A percentile compares a stretch with the other conserved stretches of the same genome.
These are phyloP conservation scores for Mycosarcoma maydis DNA, from an alignment of 1,284 basidiomycete species.

Conservation along the genomic window DNA sequence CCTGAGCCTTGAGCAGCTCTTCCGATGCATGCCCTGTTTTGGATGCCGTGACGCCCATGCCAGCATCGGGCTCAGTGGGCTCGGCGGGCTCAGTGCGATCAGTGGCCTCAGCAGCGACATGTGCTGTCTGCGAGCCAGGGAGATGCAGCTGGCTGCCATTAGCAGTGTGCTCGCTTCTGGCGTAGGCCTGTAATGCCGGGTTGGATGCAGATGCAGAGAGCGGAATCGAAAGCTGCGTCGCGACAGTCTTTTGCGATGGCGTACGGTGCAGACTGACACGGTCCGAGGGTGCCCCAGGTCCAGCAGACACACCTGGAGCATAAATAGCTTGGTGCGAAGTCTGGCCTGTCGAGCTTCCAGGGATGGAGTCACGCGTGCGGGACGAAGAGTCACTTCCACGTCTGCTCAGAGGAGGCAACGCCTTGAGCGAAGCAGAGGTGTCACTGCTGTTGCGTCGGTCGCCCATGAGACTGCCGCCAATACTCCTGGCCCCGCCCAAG, in stretches of 20 bases:
- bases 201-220: conserved; percentile 48
- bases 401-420: conserved; percentile 61
- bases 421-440: conserved; percentile 59
- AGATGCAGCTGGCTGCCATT: conserved; percentile 33
- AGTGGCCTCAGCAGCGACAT: conserved; percentile 13
- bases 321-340: conserved; percentile 56
- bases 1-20: conserved; percentile 26
- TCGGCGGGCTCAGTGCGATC: too few species aligned
- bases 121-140: conserved; percentile 1
- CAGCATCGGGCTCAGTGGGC: conserved; percentile 9
- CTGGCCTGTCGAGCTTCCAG: conserved; percentile 53
- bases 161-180: conserved; percentile 25
- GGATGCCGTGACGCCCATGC: neutral
- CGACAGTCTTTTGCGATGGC: conserved; percentile 57
- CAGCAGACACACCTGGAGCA: conserved; percentile 8
- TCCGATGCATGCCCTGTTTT: conserved; percentile 6
- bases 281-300: conserved; percentile 31
- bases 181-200: conserved; percentile 27
- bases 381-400: conserved; percentile 58
- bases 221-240: conserved; percentile 58
- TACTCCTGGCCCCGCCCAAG: conserved; percentile 52
- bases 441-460: conserved; percentile 57
- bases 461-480: conserved; percentile 58
- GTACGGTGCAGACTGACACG: conserved; percentile 55
- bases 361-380: conserved; percentile 47